Evolutionary conservation across 2,329 filamentous ascomycete species (phyloP).

Genomic region (Trichophyton benhamiae): DNA sequence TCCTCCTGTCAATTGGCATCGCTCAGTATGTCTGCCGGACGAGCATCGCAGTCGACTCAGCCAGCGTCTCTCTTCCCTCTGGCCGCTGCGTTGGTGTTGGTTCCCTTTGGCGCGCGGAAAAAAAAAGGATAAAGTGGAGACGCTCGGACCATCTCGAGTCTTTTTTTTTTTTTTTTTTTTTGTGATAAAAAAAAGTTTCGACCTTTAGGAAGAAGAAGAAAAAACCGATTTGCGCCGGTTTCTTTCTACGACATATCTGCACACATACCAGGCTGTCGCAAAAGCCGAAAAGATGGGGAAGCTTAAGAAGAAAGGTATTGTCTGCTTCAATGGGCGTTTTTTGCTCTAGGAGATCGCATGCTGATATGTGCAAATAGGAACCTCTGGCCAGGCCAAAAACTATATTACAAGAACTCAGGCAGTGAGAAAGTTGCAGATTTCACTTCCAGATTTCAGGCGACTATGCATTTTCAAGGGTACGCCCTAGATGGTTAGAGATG

Average conservation of each 20-base stretch:
- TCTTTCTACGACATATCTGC: not conserved
- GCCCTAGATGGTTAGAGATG: not conserved
- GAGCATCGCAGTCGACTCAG: slow-evolving; percentile 1
- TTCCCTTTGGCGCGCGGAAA: not conserved
- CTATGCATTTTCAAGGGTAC: slow-evolving; percentile 95
- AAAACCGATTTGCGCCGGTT: slow-evolving; percentile 12
- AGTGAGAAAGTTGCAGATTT: slow-evolving; percentile 94
- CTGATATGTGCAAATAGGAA: slow-evolving; percentile 40
- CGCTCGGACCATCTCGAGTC: slow-evolving; percentile 13
- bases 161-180: slow-evolving; percentile 5
- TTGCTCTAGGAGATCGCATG: slow-evolving; percentile 2
- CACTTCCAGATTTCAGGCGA: slow-evolving; percentile 90
- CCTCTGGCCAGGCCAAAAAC: slow-evolving; percentile 89
- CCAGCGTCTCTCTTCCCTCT: not conserved
- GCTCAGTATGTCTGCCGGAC: slow-evolving; percentile 6
- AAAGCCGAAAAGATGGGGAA: slow-evolving; percentile 47
- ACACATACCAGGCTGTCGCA: not conserved
- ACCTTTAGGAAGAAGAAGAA: slow-evolving; percentile 16
- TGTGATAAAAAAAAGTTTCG: slow-evolving; percentile 1
- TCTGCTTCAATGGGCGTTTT: slow-evolving; percentile 1
- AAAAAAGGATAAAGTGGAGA: not conserved
- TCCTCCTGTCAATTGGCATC: slow-evolving; percentile 47
- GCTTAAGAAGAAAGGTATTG: slow-evolving; percentile 74
- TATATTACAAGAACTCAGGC: slow-evolving; percentile 96
- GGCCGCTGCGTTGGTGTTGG: not conserved